A percentile compares a stretch with the other conserved stretches of the same genome.
Conservation (phyloP, 75 land plant species). For the Pseudotsuga menziesii region DNA sequence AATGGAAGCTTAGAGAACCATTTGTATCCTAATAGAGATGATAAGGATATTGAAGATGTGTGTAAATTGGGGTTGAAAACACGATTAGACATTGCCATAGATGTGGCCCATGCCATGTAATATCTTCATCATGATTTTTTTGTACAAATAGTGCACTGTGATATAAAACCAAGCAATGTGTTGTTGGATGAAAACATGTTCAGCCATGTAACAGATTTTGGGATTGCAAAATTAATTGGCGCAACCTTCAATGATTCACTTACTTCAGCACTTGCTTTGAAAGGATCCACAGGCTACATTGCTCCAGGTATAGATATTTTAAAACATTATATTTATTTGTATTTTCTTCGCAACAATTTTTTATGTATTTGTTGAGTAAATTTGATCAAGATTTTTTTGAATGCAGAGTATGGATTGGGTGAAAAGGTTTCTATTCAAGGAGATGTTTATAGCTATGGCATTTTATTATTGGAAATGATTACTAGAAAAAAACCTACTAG, state of each 20-base stretch:
- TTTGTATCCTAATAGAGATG: slow-evolving; percentile 7
- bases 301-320: slow-evolving; percentile 18
- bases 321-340: background rate
- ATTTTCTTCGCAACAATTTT: background rate
- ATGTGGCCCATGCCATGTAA: slow-evolving; percentile 17
- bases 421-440: background rate
- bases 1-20: slow-evolving; percentile 29
- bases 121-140: slow-evolving; percentile 27
- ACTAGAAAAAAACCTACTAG: background rate
- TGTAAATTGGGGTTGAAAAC: background rate
- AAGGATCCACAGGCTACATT: slow-evolving; percentile 21
- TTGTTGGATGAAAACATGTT: slow-evolving; percentile 23
- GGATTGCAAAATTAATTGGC: slow-evolving; percentile 22
- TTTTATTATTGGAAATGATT: background rate
- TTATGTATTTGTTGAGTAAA: background rate
- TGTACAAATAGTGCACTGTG: slow-evolving; percentile 22
- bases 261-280: background rate
- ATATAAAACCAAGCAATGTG: slow-evolving; percentile 28
- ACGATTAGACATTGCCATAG: background rate
- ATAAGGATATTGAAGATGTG: background rate
- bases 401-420: background rate
- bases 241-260: background rate
- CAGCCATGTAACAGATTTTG: slow-evolving; percentile 18
- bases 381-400: background rate
- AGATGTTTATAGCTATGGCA: background rate